Evolutionary conservation across 768 basidiomycete genomes (phyloP).

Genomic region (Tulasnella calospora): DNA sequence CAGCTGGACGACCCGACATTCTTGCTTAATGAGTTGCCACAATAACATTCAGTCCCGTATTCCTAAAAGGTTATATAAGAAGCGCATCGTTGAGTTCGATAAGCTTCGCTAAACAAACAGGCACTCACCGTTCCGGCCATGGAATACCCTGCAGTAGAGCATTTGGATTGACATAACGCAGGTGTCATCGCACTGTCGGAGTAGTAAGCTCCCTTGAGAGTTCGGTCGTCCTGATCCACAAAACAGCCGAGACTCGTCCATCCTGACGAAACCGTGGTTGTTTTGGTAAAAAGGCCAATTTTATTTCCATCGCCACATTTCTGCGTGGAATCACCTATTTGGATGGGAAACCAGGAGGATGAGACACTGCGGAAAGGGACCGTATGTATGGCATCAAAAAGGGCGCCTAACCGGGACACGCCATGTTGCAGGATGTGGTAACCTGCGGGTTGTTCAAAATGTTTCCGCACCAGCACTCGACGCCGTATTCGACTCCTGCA

Average conservation of each 20-base stretch:
- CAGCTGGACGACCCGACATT: background rate
- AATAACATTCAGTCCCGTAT: conserved; percentile 6
- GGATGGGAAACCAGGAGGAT: background rate
- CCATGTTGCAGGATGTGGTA: background rate
- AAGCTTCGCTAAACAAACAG: too few species aligned
- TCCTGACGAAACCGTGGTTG: background rate
- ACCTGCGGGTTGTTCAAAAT: background rate
- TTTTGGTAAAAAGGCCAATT: background rate
- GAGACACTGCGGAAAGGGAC: background rate
- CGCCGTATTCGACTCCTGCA: conserved; percentile 24
- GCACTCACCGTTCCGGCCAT: background rate
- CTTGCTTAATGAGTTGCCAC: background rate
- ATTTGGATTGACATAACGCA: background rate
- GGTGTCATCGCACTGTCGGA: background rate
- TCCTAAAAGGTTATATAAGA: too few species aligned
- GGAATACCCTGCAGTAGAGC: background rate
- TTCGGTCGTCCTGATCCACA: background rate
- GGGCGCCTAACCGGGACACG: background rate
- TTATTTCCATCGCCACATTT: conserved; percentile 13
- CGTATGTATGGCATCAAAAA: background rate
- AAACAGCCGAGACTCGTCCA: conserved; percentile 18
- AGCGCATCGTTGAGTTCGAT: too few species aligned
- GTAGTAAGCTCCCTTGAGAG: background rate
- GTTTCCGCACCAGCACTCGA: conserved; percentile 27
- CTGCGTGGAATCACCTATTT: background rate